Conservation (phyloP, 495 filamentous ascomycete species). For the Evernia prunastri region DNA sequence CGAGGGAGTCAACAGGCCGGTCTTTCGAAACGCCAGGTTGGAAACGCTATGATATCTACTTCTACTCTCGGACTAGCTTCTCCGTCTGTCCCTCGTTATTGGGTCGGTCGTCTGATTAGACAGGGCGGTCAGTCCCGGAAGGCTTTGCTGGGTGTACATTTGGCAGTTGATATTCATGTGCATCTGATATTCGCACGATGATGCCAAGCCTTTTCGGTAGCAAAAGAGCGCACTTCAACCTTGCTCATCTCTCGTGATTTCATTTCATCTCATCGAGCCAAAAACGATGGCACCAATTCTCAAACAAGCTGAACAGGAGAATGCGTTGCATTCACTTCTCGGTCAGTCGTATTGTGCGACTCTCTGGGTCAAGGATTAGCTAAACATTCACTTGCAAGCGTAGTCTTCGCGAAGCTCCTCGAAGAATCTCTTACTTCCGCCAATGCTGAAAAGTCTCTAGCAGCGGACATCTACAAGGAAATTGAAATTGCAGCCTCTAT, state of each 20-base stretch:
- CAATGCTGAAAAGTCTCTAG: slow-evolving; percentile 1
- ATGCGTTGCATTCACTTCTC: slow-evolving; percentile 10
- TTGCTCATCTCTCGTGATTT: not conserved
- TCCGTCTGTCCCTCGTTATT: not conserved
- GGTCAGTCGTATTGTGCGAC: slow-evolving; percentile 6
- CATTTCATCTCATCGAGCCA: too few species aligned
- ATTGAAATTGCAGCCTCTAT: slow-evolving; percentile 18
- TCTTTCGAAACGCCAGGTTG: not conserved
- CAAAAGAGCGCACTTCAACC: not conserved
- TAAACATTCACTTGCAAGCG: not conserved
- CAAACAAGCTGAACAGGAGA: slow-evolving; percentile 13
- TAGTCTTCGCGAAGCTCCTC: slow-evolving; percentile 33
- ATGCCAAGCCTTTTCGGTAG: not conserved
- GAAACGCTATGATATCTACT: not conserved
- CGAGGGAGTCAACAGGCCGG: slow-evolving; percentile 7
- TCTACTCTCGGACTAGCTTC: not conserved
- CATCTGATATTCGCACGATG: not conserved
- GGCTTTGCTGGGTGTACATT: not conserved
- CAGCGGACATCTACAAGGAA: slow-evolving; percentile 9
- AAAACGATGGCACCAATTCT: slow-evolving; percentile 13
- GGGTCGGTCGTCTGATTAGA: not conserved
- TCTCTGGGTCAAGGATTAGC: not conserved
- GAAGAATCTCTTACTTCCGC: slow-evolving; percentile 25
- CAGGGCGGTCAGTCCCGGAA: not conserved
- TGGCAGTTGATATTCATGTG: not conserved